Conservation (phyloP, 768 basidiomycete species). For the Sistotremastrum suecicum region DNA sequence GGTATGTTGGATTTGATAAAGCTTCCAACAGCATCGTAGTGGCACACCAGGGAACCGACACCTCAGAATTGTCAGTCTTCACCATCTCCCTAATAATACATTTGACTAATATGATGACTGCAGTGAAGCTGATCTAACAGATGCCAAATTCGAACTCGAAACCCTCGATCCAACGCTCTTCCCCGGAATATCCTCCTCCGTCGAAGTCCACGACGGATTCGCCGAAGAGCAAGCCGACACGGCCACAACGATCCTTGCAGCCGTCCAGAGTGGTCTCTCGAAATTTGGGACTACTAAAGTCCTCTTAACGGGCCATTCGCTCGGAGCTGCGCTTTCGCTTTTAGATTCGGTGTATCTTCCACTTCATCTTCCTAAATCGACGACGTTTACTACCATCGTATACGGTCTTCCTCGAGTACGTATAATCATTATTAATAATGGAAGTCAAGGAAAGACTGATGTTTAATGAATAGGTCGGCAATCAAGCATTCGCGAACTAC, state of each 20-base stretch:
- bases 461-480: not conserved
- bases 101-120: not conserved
- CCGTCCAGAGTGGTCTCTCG: conserved; percentile 28
- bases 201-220: conserved; percentile 33
- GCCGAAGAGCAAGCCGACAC: conserved; percentile 28
- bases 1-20: conserved; percentile 3
- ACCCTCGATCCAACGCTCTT: conserved; percentile 25
- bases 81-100: no score
- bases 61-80: conserved; percentile 6
- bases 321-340: conserved; percentile 37
- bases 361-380: conserved; percentile 28
- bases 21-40: conserved; percentile 17
- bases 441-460: no score
- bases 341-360: conserved; percentile 40
- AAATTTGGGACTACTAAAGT: conserved; percentile 21
- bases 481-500: conserved; percentile 12
- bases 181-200: conserved; percentile 25
- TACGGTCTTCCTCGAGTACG: conserved; percentile 20
- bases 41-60: conserved; percentile 19
- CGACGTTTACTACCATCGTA: conserved; percentile 11
- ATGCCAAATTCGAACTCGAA: conserved; percentile 20
- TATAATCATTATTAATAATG: no score
- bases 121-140: conserved; percentile 26
- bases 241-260: conserved; percentile 26
- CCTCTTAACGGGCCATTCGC: conserved; percentile 31